These are phyloP conservation scores for Hymenotorrendiella dingleyae DNA, from an alignment of 2,329 filamentous ascomycete species.

Conservation along the genomic window DNA sequence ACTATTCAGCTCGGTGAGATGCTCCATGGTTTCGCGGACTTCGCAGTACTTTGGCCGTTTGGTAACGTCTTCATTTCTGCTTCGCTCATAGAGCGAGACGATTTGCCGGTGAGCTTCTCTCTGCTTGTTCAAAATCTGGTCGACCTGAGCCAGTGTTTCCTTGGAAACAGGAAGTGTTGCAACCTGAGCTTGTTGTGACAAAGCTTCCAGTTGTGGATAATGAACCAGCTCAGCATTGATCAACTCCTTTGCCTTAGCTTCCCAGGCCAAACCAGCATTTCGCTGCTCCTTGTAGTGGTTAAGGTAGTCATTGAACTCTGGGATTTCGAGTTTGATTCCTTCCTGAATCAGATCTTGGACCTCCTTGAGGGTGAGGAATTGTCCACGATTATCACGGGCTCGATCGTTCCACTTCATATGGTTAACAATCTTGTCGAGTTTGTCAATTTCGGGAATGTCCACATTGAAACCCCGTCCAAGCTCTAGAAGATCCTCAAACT, in stretches of 20 bases:
- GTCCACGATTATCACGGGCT: slow-evolving; percentile 57
- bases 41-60: slow-evolving; percentile 83
- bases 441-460: slow-evolving; percentile 82
- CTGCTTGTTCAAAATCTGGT: slow-evolving; percentile 92
- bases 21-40: slow-evolving; percentile 84
- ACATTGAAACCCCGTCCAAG: slow-evolving; percentile 84
- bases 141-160: slow-evolving; percentile 75
- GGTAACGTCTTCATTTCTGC: slow-evolving; percentile 66
- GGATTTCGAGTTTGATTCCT: slow-evolving; percentile 70
- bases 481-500: slow-evolving; percentile 89
- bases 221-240: slow-evolving; percentile 89
- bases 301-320: slow-evolving; percentile 74
- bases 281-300: slow-evolving; percentile 70
- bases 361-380: slow-evolving; percentile 68
- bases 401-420: slow-evolving; percentile 86
- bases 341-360: slow-evolving; percentile 74
- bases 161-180: slow-evolving; percentile 72
- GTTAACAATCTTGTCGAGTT: slow-evolving; percentile 71
- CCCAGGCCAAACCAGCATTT: slow-evolving; percentile 77
- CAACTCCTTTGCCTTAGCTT: slow-evolving; percentile 84
- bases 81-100: slow-evolving; percentile 71
- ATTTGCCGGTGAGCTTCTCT: slow-evolving; percentile 90
- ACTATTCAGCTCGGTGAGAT: slow-evolving; percentile 81
- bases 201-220: slow-evolving; percentile 87
- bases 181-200: slow-evolving; percentile 72